Base-by-base conservation (phyloP, 495 filamentous ascomycete genomes). In the Xylaria palmicola region DNA sequence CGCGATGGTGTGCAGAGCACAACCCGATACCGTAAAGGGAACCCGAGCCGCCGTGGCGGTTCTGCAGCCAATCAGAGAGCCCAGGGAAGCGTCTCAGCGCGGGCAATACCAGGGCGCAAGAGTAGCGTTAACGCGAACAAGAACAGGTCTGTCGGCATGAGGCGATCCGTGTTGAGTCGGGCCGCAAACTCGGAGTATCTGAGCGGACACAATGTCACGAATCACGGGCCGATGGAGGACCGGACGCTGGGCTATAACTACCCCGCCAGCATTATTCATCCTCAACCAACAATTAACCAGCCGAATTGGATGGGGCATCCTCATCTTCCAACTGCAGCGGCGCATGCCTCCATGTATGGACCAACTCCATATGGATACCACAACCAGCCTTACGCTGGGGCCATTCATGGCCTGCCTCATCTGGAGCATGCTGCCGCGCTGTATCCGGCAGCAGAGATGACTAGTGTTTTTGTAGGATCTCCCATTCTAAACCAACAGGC, bases 11-110 rank as follows among this genome's bases (percentile, higher is more conserved):
- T 80, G 3, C 69, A 80, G 45, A 77, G 74, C 69, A 81, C 79
- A 6, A 81, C 79, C 1, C 65, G 79, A 47, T 81, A 79, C 61
- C 74, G 79, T 27, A 81, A 80, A 64, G 69, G 65, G 7, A 73
- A 69, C 5, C 58, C 65, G 1, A 44, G 20, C 15, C 62, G 66
- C 15, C 66, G 59, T 13, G 32, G 32, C 6, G 61, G 62, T 10
- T 36, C 32, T 9, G 53, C 56, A 36, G 24, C 37, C 9, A 17
- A 48, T 22, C 20, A 37, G 5, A 47, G 60, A 39, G 22, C 32
- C 1, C n/a, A 53, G 2, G 34, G 32, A 22, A 54, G 12, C 57
- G 8, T 3, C 3, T 1, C 24, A 17, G 56, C 40, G 8, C 60
- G 65, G 20, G 62, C 61, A 20, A 48, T 50, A 13, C 65, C 68